Evolutionary conservation across 2,329 filamentous ascomycete species (phyloP).

Genomic region (Chaetomiaceae sp.): DNA sequence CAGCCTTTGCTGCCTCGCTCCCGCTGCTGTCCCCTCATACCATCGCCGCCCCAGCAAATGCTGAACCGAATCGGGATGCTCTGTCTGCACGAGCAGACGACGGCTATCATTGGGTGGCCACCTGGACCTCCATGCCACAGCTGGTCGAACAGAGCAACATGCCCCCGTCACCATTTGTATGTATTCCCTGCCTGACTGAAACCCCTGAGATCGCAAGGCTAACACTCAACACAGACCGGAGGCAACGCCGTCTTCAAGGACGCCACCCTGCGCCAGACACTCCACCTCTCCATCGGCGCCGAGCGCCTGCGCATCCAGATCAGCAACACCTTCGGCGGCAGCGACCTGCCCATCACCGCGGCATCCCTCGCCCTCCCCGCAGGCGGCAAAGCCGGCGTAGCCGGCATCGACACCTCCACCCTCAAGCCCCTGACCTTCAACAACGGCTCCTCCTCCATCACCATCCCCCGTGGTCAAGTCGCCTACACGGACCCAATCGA

Average conservation of each 20-base stretch:
- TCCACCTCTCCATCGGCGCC: constrained; percentile 55
- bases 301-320: constrained; percentile 57
- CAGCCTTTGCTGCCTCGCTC: constrained; percentile 11
- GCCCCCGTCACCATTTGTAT: constrained; percentile 55
- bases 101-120: constrained; percentile 56
- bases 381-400: constrained; percentile 50
- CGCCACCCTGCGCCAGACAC: constrained; percentile 62
- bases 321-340: constrained; percentile 61
- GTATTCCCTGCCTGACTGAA: constrained; percentile 25
- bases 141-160: constrained; percentile 59
- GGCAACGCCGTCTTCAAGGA: constrained; percentile 52
- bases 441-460: constrained; percentile 44
- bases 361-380: constrained; percentile 54
- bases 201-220: neutral
- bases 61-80: neutral
- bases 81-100: constrained; percentile 20
- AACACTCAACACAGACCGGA: constrained; percentile 1
- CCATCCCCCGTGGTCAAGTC: constrained; percentile 52
- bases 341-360: constrained; percentile 55
- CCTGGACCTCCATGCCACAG: constrained; percentile 64
- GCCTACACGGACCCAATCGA: constrained; percentile 59
- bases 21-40: constrained; percentile 10
- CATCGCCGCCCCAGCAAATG: constrained; percentile 4
- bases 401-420: constrained; percentile 48
- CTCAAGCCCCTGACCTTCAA: constrained; percentile 55